These are phyloP conservation scores for Austroboletus novae-zelandiae DNA, from an alignment of 1,284 basidiomycete genomes.

Conservation along the genomic window DNA sequence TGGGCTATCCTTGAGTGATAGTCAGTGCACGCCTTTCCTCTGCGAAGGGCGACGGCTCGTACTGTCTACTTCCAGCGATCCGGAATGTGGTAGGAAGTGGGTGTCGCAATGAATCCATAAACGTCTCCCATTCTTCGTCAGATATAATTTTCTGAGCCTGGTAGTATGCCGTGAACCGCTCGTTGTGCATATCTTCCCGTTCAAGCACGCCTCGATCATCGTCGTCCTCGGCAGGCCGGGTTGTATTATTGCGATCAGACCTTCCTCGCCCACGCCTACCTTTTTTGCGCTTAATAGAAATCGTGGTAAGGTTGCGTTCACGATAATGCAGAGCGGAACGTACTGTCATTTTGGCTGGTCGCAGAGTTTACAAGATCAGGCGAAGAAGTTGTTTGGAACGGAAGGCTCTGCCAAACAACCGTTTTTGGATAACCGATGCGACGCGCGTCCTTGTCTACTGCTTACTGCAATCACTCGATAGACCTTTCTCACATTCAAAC, in stretches of 20 bases:
- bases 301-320: neutral
- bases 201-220: slow-evolving; percentile 45
- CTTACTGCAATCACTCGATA: slow-evolving; percentile 3
- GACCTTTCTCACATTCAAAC: slow-evolving; percentile 9
- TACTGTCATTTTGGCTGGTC: slow-evolving; percentile 19
- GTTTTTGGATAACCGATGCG: slow-evolving; percentile 23
- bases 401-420: slow-evolving; percentile 34
- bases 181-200: slow-evolving; percentile 67
- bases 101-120: slow-evolving; percentile 66
- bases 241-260: slow-evolving; percentile 3
- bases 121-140: slow-evolving; percentile 76
- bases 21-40: slow-evolving; percentile 4
- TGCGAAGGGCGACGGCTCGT: slow-evolving; percentile 26
- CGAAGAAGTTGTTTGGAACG: slow-evolving; percentile 31
- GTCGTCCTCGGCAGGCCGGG: slow-evolving; percentile 9
- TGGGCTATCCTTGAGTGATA: slow-evolving; percentile 21
- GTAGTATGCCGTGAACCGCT: slow-evolving; percentile 76
- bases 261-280: slow-evolving; percentile 7
- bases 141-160: slow-evolving; percentile 68
- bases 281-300: slow-evolving; percentile 16
- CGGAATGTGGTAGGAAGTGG: slow-evolving; percentile 95
- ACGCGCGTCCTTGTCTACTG: slow-evolving; percentile 31
- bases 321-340: neutral
- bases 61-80: slow-evolving; percentile 87
- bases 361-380: neutral